Evolutionary conservation across 495 filamentous ascomycete species (phyloP).

Genomic region (Xylaria longipes): DNA sequence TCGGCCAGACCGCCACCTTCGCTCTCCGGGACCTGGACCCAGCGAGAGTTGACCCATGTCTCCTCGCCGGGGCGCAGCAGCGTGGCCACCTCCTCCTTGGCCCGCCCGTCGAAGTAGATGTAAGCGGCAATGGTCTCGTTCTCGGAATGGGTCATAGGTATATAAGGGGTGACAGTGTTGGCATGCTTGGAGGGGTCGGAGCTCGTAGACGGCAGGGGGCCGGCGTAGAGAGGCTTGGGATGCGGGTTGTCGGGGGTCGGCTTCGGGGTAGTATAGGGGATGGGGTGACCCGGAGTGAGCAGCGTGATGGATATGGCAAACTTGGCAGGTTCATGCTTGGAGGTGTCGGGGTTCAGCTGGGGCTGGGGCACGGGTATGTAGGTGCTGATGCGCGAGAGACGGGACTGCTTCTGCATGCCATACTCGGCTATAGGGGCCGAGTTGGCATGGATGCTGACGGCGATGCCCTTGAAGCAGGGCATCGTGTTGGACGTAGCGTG

Average conservation of each 20-base stretch:
- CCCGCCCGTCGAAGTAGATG: conserved; percentile 96
- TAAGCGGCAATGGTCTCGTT: conserved; percentile 98
- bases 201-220: conserved; percentile 60
- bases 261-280: conserved; percentile 88
- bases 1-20: conserved; percentile 95
- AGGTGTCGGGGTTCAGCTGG: conserved; percentile 70
- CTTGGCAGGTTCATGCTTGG: conserved; percentile 85
- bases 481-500: conserved; percentile 53
- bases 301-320: conserved; percentile 98
- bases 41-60: conserved; percentile 98
- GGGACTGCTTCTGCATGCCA: conserved; percentile 92
- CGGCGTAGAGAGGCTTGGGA: conserved; percentile 80
- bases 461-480: conserved; percentile 98
- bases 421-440: conserved; percentile 88
- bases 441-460: conserved; percentile 93
- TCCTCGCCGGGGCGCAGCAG: conserved; percentile 91
- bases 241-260: conserved; percentile 71
- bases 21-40: conserved; percentile 90
- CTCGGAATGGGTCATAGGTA: conserved; percentile 82
- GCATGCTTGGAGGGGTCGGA: conserved; percentile 50
- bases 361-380: conserved; percentile 95
- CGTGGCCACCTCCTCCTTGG: conserved; percentile 97
- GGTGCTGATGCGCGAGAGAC: conserved; percentile 88
- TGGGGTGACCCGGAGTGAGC: conserved; percentile 82
- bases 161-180: conserved; percentile 80